phyloP scores from a whole-genome alignment of 352 stramenopile genomes.

The Globisporangium splendens region DNA sequence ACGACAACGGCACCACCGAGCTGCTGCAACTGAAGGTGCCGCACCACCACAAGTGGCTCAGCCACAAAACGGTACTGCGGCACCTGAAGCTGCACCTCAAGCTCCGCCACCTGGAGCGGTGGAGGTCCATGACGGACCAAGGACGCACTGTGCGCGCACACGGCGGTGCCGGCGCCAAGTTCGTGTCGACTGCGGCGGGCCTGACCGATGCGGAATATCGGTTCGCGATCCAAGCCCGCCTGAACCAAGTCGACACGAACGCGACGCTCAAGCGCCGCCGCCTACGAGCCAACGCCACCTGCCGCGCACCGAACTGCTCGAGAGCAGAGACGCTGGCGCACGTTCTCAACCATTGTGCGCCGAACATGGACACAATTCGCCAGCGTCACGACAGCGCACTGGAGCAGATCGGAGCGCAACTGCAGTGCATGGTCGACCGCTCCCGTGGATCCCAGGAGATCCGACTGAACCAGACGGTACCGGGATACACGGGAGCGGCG shows the following conservation, averaged over 20 bases:
- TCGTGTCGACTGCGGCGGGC: neutral
- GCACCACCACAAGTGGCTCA: neutral
- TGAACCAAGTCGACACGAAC: conserved; percentile 12
- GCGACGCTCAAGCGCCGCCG: conserved; percentile 11
- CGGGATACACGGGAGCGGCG: neutral
- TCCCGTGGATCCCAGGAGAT: no score
- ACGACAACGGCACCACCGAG: neutral
- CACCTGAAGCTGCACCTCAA: neutral
- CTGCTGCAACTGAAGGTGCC: neutral
- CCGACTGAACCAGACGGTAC: no score
- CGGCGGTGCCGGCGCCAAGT: neutral
- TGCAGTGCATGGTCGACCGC: no score
- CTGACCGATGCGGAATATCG: conserved; percentile 5
- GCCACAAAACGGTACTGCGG: neutral
- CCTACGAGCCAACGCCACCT: neutral
- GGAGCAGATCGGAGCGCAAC: neutral
- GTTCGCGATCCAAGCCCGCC: conserved; percentile 8
- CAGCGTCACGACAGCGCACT: conserved; percentile 5
- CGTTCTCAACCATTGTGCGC: conserved; percentile 7
- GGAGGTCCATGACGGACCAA: neutral
- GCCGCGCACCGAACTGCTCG: conserved; percentile 3
- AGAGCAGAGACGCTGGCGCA: conserved; percentile 10
- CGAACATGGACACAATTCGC: conserved; percentile 1
- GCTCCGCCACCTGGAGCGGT: neutral
- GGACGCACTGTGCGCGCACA: neutral